Base-by-base conservation (phyloP, 2,329 filamentous ascomycete genomes). In the Thielaviopsis ethacetica region DNA sequence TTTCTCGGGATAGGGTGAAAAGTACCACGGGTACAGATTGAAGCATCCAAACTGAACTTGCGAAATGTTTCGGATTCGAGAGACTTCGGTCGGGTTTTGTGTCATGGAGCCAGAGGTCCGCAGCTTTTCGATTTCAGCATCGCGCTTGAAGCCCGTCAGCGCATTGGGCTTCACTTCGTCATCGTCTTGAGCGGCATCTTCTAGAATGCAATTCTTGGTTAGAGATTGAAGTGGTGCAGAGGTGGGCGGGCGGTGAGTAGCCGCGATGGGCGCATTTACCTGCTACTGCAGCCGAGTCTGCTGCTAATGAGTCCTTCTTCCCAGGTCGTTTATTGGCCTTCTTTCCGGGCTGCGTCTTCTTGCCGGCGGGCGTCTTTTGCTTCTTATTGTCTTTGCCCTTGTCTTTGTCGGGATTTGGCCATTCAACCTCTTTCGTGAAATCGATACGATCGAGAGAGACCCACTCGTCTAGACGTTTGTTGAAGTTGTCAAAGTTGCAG, bases 401-500 rank as follows among this genome's bases (percentile, higher is more conserved):
- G 64, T 84, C 82, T 70, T 95, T 95, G 63, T 95, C 91, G 10
- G 90, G 88, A 62, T 84, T 85, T 21, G 93, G 93, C 91, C 93
- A 98, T 73, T 98, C 93, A 58, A 98, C 93, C 66, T 96, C 91
- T 64, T 89, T 84, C 1, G 80, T 76, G 60, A 98, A 84, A 69
- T 97, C 89, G 64, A 98, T 88, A 41, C 93, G 82, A 41, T 81
- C 77, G 30, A 86, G 80, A 1, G 86, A 78, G 10, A 98, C 84
- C 93, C 93, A 98, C 76, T 98, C 93, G 74, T 80, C 75, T 13
- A 81, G 71, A 64, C 77, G 78, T 71, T 97, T 97, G 73, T 97
- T 97, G 80, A 96, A 97, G 67, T 95, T 94, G 68, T 95, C 89
- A 70, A 96, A 97, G 71, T 97, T 95, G 67, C 95, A 94, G 71